phyloP scores from a whole-genome alignment of 768 basidiomycete genomes.

The Nidularia pulvinata region DNA sequence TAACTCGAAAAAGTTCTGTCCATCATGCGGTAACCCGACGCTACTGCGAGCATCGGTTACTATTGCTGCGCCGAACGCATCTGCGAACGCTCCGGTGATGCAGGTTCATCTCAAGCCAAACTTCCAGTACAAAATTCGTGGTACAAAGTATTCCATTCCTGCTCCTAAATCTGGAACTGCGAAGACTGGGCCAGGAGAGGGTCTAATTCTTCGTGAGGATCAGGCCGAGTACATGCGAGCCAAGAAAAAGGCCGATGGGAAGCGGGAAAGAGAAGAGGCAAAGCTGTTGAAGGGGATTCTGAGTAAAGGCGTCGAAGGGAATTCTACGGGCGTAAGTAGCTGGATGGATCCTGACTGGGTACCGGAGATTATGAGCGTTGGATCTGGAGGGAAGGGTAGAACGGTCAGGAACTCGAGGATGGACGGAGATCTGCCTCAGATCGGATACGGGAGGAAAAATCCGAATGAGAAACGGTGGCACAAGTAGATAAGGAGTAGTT shows the following conservation, averaged over 20 bases:
- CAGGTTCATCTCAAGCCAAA: slow-evolving; percentile 94
- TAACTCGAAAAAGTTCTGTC: slow-evolving; percentile 93
- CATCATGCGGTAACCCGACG: slow-evolving; percentile 93
- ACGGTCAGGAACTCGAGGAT: slow-evolving; percentile 44
- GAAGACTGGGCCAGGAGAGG: slow-evolving; percentile 79
- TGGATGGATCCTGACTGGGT: slow-evolving; percentile 98
- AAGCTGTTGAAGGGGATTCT: slow-evolving; percentile 67
- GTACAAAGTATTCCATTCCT: slow-evolving; percentile 92
- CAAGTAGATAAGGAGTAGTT: slow-evolving; percentile 34
- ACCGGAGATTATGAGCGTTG: slow-evolving; percentile 72
- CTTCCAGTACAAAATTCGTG: slow-evolving; percentile 92
- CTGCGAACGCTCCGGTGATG: slow-evolving; percentile 64
- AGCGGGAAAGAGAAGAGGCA: slow-evolving; percentile 77
- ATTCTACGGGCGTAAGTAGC: slow-evolving; percentile 59
- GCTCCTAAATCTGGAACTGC: slow-evolving; percentile 87
- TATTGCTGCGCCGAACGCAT: slow-evolving; percentile 63
- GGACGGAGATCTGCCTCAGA: slow-evolving; percentile 75
- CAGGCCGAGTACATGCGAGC: slow-evolving; percentile 87
- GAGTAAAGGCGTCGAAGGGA: slow-evolving; percentile 41
- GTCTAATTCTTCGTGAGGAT: slow-evolving; percentile 91
- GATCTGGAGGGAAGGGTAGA: slow-evolving; percentile 72
- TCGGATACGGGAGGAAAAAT: slow-evolving; percentile 89
- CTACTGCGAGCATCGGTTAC: slow-evolving; percentile 92
- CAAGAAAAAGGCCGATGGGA: slow-evolving; percentile 72
- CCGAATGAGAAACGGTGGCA: slow-evolving; percentile 79